Evolutionary conservation across 106 monocot genomes (phyloP), one percentile per base, ranked within the genome.

Genomic region (Allium fistulosum): DNA sequence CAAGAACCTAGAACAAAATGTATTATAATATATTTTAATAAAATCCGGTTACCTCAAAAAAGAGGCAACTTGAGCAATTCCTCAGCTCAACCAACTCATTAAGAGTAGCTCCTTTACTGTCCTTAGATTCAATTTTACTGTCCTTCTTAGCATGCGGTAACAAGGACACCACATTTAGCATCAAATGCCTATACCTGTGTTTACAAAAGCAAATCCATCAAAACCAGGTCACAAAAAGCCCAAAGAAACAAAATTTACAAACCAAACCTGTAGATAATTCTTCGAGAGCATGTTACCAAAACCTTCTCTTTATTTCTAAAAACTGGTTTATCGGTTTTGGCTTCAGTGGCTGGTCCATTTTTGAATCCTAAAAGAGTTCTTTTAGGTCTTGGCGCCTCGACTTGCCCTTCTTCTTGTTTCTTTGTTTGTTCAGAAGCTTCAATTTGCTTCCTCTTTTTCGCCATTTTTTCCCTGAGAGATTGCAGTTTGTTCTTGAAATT

Each of bases 301-400:
- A 99, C 93, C 82, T 99, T 99, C 90, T 99, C 97, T 64, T 83
- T 87, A 87, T 93, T 99, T 48, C 89, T 79, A 65, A 93, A 99
- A 9, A 79, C 65, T 1, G 78, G 49, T 9, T 22, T 72, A 46
- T 17, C 28, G 52, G 11, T 62, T 28, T 63, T 56, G 64, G 27
- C 70, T 53, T 67, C 67, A 26, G 6, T 27, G 9, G 12, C 59
- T 2, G 83, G 84, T 56, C 37, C 71, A 14, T 90, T 87, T 62
- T 88, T 97, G 84, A 79, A 97, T 9, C 92, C 88, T 2, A 80
- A 26, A 53, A 97, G 78, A 50, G 92, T 92, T 26, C 92, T 59
- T 64, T 81, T 85, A 8, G 91, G 92, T 49, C 92, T 67, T 57
- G 50, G 52, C 22, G 22, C 28, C 13, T 56, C 59, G 10, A 48